Evolutionary conservation across 176 grass and related monocot genomes (phyloP).

Genomic region (Bothriochloa decipiens): DNA sequence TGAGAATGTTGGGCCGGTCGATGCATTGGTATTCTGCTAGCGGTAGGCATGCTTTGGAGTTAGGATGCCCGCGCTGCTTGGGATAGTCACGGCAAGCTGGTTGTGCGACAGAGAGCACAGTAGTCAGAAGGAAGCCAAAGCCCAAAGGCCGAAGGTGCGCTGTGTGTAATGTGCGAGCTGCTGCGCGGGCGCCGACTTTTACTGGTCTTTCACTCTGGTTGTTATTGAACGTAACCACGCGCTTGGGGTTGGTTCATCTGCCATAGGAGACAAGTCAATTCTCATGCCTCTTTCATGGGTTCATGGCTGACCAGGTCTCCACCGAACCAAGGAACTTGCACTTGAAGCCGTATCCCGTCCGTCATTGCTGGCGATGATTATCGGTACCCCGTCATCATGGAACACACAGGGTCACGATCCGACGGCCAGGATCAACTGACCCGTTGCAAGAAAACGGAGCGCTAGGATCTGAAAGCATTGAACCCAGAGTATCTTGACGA

Average conservation of each 20-base stretch:
- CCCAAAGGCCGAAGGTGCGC: background rate
- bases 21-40: background rate
- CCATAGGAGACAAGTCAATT: background rate
- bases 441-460: background rate
- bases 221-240: background rate
- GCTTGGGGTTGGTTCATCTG: conserved; percentile 11
- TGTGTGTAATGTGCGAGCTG: background rate
- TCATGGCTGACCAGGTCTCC: conserved; percentile 16
- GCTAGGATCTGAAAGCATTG: conserved; percentile 4
- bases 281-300: background rate
- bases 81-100: too few relatives aligned
- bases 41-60: background rate
- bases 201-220: background rate
- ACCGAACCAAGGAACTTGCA: background rate
- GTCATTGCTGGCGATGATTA: conserved; percentile 26
- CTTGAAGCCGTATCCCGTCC: background rate
- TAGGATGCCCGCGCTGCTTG: background rate
- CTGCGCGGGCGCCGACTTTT: background rate
- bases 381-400: background rate
- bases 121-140: too few relatives aligned
- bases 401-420: background rate
- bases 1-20: background rate
- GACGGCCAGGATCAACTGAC: background rate
- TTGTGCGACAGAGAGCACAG: too few relatives aligned
- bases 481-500: background rate